A percentile compares a stretch with the other conserved stretches of the same genome.
phyloP scores from a whole-genome alignment of 768 basidiomycete genomes.

The Mycena kentingensis region DNA sequence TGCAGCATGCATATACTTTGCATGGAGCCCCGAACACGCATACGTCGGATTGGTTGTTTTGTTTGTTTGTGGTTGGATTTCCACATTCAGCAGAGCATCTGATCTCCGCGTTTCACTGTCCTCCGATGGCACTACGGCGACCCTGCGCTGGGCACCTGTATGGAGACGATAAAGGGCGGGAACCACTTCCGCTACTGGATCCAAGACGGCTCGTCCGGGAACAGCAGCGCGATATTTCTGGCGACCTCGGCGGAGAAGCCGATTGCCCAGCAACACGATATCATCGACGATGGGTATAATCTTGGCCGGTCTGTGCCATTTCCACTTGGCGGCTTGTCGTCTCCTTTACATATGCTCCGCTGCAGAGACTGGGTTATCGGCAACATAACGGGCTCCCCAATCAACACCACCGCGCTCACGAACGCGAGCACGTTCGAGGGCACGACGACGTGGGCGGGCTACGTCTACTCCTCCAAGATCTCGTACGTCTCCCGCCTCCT shows the following conservation, averaged over 20 bases:
- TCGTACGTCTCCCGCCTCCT: slow-evolving; percentile 71
- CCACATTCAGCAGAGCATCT: too few relatives aligned
- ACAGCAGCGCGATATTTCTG: slow-evolving; percentile 77
- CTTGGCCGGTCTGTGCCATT: slow-evolving; percentile 56
- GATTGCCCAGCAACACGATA: slow-evolving; percentile 62
- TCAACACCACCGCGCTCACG: slow-evolving; percentile 51
- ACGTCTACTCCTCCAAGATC: slow-evolving; percentile 72
- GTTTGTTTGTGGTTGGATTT: too few relatives aligned
- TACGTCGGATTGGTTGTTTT: too few relatives aligned
- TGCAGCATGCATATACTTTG: too few relatives aligned
- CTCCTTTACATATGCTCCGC: slow-evolving; percentile 2
- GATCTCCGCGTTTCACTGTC: too few relatives aligned
- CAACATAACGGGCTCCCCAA: slow-evolving; percentile 63
- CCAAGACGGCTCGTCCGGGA: slow-evolving; percentile 64
- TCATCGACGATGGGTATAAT: slow-evolving; percentile 79
- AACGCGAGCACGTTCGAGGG: slow-evolving; percentile 65
- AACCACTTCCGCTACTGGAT: slow-evolving; percentile 89
- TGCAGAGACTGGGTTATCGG: slow-evolving; percentile 81
- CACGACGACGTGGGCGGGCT: slow-evolving; percentile 62
- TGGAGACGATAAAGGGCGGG: slow-evolving; percentile 84
- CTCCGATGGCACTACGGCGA: slow-evolving; percentile 86
- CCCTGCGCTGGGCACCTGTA: slow-evolving; percentile 76
- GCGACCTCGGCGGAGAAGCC: slow-evolving; percentile 75
- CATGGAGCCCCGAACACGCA: too few relatives aligned
- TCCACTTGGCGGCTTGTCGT: background rate